These are phyloP conservation scores for Fusarium succisae DNA, from an alignment of 2,329 filamentous ascomycete genomes.

Conservation along the genomic window DNA sequence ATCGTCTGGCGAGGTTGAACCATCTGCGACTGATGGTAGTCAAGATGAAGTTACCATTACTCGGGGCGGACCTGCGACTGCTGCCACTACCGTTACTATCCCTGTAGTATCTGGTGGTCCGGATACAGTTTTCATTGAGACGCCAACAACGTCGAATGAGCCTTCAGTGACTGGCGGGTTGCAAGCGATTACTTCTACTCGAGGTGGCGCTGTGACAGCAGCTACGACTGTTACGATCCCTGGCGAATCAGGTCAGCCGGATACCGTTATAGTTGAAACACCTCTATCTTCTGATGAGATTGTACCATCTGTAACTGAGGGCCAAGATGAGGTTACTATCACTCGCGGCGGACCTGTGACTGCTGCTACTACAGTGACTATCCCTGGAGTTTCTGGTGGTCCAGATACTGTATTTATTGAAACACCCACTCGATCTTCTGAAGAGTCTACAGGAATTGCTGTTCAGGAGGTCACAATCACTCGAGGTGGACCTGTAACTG, in stretches of 20 bases:
- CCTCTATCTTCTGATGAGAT: not conserved
- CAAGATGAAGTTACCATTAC: not conserved
- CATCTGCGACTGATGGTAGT: not conserved
- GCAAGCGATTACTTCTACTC: not conserved
- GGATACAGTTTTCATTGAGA: not conserved
- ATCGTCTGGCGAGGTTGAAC: not conserved
- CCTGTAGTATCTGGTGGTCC: not conserved
- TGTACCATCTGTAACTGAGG: not conserved
- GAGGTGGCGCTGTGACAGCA: not conserved
- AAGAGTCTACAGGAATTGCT: not conserved
- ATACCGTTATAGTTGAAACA: not conserved
- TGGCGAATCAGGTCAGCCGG: not conserved
- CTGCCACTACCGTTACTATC: not conserved
- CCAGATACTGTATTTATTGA: not conserved
- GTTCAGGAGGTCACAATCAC: not conserved
- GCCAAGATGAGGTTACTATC: not conserved
- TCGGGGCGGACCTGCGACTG: not conserved
- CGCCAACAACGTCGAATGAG: not conserved
- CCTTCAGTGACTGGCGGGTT: not conserved
- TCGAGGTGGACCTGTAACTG: too few species aligned
- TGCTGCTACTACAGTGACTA: not conserved
- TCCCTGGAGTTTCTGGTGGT: not conserved
- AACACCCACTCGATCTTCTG: not conserved
- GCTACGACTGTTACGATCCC: not conserved
- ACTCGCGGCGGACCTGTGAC: not conserved